These are phyloP conservation scores for Myxozyma neotropica DNA, from an alignment of 805 yeast species.

Conservation along the genomic window DNA sequence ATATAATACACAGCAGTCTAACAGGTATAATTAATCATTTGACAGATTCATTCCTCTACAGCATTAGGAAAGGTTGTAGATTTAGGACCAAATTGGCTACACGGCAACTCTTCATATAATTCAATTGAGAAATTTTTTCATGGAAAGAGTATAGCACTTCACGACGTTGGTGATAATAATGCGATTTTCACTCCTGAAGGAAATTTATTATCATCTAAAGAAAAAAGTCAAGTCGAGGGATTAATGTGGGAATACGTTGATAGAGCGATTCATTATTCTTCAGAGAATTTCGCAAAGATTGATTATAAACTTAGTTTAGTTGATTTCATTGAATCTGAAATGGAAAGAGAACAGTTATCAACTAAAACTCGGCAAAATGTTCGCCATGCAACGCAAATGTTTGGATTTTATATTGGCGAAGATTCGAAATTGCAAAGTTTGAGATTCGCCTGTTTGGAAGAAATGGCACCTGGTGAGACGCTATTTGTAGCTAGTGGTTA, in stretches of 20 bases:
- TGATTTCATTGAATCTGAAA: slow-evolving; percentile 16
- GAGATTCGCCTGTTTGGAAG: slow-evolving; percentile 32
- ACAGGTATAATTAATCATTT: background rate
- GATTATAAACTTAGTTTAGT: slow-evolving; percentile 15
- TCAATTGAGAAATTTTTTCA: slow-evolving; percentile 11
- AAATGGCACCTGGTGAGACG: slow-evolving; percentile 33
- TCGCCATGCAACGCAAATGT: slow-evolving; percentile 11
- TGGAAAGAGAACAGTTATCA: background rate
- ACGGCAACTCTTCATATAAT: slow-evolving; percentile 28
- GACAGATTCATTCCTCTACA: slow-evolving; percentile 8
- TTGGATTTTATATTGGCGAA: slow-evolving; percentile 34
- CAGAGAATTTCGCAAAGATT: slow-evolving; percentile 15
- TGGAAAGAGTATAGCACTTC: slow-evolving; percentile 13
- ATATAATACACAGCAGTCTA: too few species aligned
- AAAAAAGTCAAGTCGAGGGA: slow-evolving; percentile 12
- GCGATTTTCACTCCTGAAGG: slow-evolving; percentile 26
- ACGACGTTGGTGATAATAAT: slow-evolving; percentile 22
- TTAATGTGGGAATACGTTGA: slow-evolving; percentile 34
- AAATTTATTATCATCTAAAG: background rate
- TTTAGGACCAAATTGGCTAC: slow-evolving; percentile 38
- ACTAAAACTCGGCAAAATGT: slow-evolving; percentile 14
- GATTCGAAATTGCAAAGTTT: slow-evolving; percentile 32
- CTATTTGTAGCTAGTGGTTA: slow-evolving; percentile 34
- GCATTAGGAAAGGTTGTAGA: slow-evolving; percentile 26
- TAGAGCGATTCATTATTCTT: slow-evolving; percentile 34